These are phyloP conservation scores for Xylogone sp. DNA, from an alignment of 2,329 filamentous ascomycete genomes.

Conservation along the genomic window DNA sequence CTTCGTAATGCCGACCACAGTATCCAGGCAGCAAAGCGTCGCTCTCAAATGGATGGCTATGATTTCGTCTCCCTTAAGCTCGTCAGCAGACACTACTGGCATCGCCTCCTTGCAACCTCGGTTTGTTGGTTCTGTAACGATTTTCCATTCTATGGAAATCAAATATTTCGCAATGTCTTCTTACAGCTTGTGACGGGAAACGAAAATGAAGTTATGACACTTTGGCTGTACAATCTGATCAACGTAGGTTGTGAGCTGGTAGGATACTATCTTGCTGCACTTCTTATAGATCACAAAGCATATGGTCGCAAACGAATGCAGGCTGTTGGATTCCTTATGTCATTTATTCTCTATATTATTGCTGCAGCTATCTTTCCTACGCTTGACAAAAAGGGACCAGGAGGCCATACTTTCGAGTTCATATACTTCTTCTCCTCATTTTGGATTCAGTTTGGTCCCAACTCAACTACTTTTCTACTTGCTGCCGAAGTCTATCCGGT, in stretches of 20 bases:
- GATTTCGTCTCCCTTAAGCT: not conserved
- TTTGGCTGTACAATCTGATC: not conserved
- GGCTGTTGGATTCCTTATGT: not conserved
- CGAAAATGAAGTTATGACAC: not conserved
- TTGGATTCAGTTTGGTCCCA: constrained; percentile 43
- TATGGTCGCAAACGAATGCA: not conserved
- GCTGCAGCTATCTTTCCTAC: not conserved
- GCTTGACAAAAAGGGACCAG: not conserved
- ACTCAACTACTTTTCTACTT: constrained; percentile 61
- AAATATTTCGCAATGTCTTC: not conserved
- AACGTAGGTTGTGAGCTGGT: not conserved
- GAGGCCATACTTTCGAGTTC: not conserved
- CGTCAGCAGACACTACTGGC: not conserved
- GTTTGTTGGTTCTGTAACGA: not conserved
- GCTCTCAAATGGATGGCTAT: not conserved
- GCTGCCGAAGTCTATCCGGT: constrained; percentile 62
- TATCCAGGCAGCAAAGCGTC: not conserved
- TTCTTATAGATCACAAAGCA: not conserved
- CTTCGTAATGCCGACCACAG: not conserved
- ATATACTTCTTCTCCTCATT: not conserved
- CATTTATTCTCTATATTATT: not conserved
- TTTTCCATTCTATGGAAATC: not conserved
- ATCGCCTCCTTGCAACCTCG: not conserved
- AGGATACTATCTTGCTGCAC: not conserved
- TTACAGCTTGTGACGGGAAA: not conserved